These are phyloP conservation scores for Diaporthe velutina DNA, from an alignment of 2,329 filamentous ascomycete genomes.

Conservation along the genomic window DNA sequence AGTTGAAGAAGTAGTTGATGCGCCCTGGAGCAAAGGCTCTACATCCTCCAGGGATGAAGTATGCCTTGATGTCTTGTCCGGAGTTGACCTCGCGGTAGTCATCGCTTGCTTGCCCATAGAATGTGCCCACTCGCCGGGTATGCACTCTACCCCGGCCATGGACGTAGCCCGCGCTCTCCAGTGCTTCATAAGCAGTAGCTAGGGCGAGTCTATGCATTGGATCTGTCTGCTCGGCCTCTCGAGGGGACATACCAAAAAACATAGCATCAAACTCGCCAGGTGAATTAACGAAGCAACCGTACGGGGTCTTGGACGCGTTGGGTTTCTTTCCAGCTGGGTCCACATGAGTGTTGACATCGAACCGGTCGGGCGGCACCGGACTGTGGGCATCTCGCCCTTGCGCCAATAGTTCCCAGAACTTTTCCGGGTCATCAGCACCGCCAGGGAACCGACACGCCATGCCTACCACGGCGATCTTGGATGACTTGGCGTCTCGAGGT, in stretches of 20 bases:
- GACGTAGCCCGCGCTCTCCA: constrained; percentile 81
- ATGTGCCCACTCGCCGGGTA: constrained; percentile 69
- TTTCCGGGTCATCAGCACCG: constrained; percentile 43
- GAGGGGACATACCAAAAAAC: constrained; percentile 88
- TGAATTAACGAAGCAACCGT: constrained; percentile 78
- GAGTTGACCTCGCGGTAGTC: constrained; percentile 84
- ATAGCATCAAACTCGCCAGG: constrained; percentile 81
- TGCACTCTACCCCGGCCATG: constrained; percentile 72
- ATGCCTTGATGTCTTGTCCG: constrained; percentile 73
- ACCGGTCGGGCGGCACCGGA: constrained; percentile 75
- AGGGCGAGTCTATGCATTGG: constrained; percentile 82
- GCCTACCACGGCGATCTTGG: constrained; percentile 44
- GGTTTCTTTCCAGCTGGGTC: constrained; percentile 79
- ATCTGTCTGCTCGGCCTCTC: constrained; percentile 81
- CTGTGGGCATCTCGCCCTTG: constrained; percentile 81
- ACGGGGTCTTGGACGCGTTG: constrained; percentile 79
- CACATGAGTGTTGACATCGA: constrained; percentile 77
- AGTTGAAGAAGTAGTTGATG: constrained; percentile 59
- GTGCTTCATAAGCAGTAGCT: constrained; percentile 82
- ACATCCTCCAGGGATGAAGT: constrained; percentile 64
- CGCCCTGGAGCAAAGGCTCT: constrained; percentile 66
- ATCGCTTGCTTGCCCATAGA: constrained; percentile 82
- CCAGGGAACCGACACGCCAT: constrained; percentile 49
- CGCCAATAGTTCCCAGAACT: constrained; percentile 66
- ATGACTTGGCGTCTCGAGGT: background rate